A percentile compares a stretch with the other conserved stretches of the same genome.
These are phyloP conservation scores for Zhuliangozyma parablackwelliae DNA, from an alignment of 1,139 yeast genomes.

Conservation along the genomic window DNA sequence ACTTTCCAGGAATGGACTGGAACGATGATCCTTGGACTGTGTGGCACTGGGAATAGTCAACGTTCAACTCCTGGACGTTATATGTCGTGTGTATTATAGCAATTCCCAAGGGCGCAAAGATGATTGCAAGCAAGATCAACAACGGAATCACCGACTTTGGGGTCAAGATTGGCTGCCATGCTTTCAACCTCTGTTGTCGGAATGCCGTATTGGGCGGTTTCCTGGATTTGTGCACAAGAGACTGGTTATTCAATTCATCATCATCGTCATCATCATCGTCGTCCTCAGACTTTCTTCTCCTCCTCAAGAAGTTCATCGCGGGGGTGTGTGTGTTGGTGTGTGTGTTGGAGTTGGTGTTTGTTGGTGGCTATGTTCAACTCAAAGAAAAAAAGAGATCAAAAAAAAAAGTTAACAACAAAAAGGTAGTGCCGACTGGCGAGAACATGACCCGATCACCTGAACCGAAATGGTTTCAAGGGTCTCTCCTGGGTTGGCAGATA, in stretches of 20 bases:
- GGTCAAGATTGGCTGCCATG: constrained; percentile 81
- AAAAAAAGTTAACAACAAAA: too few relatives aligned
- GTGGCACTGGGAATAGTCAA: constrained; percentile 60
- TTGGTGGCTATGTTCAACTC: constrained; percentile 36
- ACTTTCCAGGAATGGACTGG: constrained; percentile 46
- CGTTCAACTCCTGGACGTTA: constrained; percentile 53
- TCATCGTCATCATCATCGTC: constrained; percentile 26
- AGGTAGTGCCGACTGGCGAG: constrained; percentile 1
- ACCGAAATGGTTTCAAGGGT: too few relatives aligned
- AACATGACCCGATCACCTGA: too few relatives aligned
- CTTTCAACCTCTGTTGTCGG: constrained; percentile 66
- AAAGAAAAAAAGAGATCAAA: neutral
- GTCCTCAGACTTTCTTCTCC: constrained; percentile 23
- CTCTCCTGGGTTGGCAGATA: too few relatives aligned
- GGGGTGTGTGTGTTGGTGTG: neutral
- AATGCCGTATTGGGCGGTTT: constrained; percentile 79
- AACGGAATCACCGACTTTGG: constrained; percentile 75
- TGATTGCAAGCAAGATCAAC: constrained; percentile 54
- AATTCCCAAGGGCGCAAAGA: constrained; percentile 72
- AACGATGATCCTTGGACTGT: constrained; percentile 31
- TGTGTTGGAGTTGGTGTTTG: constrained; percentile 44
- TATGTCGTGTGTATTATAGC: constrained; percentile 58
- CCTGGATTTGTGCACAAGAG: constrained; percentile 44
- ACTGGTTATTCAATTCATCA: constrained; percentile 16
- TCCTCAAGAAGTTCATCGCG: constrained; percentile 37